Conservation (phyloP, 352 stramenopile species). For the Phytopythium aichiense region DNA sequence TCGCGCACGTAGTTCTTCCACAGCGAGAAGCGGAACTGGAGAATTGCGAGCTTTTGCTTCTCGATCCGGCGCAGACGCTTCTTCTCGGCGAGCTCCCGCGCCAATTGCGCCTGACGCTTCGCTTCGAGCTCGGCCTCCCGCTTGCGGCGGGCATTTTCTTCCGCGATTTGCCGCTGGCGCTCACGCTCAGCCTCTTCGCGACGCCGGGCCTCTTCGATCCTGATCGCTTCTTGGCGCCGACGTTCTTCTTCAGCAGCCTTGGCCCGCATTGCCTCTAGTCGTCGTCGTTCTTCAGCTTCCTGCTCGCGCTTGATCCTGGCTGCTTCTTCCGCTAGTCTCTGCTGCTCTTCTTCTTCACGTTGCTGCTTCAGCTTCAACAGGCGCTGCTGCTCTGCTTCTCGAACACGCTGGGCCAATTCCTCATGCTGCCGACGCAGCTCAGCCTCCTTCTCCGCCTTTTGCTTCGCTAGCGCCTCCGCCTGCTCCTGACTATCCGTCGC, state of each 20-base stretch:
- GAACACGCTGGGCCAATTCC: constrained; percentile 26
- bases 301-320: constrained; percentile 23
- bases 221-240: constrained; percentile 28
- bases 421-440: constrained; percentile 25
- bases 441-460: constrained; percentile 31
- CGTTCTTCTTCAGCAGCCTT: constrained; percentile 41
- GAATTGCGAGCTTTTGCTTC: constrained; percentile 46
- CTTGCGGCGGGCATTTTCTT: constrained; percentile 31
- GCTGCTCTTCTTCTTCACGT: constrained; percentile 42
- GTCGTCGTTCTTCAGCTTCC: constrained; percentile 19
- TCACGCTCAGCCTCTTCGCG: constrained; percentile 34
- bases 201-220: constrained; percentile 27
- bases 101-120: constrained; percentile 40
- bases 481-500: constrained; percentile 18
- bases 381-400: constrained; percentile 19
- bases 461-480: constrained; percentile 19
- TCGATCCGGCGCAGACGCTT: constrained; percentile 25
- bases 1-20: constrained; percentile 67
- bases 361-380: constrained; percentile 23
- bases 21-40: constrained; percentile 51
- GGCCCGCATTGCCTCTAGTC: constrained; percentile 15
- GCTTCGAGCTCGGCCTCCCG: constrained; percentile 45
- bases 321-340: constrained; percentile 31
- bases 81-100: constrained; percentile 36
- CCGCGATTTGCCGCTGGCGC: constrained; percentile 38